A percentile compares a stretch with the other conserved stretches of the same genome.
phyloP scores from a whole-genome alignment of 768 basidiomycete species.

The Termitomyces sp. region DNA sequence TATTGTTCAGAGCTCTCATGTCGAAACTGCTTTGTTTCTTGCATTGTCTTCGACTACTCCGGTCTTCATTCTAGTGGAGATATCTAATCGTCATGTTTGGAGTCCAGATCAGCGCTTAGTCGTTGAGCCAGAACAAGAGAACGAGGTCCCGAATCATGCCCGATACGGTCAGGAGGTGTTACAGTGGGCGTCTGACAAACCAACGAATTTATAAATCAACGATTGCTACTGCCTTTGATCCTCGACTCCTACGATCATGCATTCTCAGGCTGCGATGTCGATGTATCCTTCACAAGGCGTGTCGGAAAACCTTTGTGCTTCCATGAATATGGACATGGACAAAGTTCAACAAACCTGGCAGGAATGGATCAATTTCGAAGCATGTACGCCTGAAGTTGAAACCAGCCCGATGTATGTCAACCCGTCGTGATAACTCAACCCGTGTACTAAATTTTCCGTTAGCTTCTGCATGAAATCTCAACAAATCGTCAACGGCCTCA shows the following conservation, averaged over 20 bases:
- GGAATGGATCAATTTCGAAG: constrained; percentile 6
- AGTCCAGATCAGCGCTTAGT: not conserved
- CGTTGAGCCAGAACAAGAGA: constrained; percentile 1
- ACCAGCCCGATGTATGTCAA: not conserved
- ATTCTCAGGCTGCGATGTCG: not conserved
- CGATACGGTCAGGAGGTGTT: not conserved
- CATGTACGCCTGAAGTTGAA: constrained; percentile 1
- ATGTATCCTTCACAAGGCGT: constrained; percentile 1
- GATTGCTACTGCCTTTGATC: not conserved
- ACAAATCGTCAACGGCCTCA: not conserved
- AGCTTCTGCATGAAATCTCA: not conserved
- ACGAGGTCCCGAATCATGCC: not conserved
- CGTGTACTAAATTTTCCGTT: not conserved
- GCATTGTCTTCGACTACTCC: not conserved
- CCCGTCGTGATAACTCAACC: not conserved
- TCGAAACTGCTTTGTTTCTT: not conserved
- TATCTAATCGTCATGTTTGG: not conserved
- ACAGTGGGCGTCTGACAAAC: not conserved
- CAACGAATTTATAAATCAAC: not conserved
- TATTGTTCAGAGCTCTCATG: constrained; percentile 1
- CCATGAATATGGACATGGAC: not conserved
- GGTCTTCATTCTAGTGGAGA: not conserved
- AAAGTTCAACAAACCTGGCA: constrained; percentile 3
- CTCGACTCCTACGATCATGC: not conserved
- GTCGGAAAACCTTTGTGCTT: not conserved